phyloP scores from a whole-genome alignment of 169 alveolate species.

The Hammondia hammondi region DNA sequence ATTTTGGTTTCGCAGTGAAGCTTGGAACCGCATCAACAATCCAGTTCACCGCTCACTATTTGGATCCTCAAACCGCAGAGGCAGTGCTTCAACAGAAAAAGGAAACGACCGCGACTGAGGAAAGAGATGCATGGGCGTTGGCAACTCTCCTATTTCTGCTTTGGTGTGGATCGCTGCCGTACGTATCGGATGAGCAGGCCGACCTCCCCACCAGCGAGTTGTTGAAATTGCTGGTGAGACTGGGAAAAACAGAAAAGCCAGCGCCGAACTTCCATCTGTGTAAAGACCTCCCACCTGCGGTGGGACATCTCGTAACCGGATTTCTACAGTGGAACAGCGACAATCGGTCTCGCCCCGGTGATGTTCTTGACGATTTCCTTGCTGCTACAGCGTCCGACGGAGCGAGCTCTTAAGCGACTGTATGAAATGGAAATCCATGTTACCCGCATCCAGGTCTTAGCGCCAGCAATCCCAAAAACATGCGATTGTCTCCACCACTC shows the following conservation, averaged over 20 bases:
- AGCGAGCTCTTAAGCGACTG: too few species aligned
- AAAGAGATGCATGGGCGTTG: background rate
- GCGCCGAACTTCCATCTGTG: background rate
- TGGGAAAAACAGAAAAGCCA: background rate
- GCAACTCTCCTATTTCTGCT: background rate
- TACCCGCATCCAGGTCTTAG: too few species aligned
- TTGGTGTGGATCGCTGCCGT: background rate
- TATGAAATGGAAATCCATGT: too few species aligned
- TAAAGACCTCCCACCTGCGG: background rate
- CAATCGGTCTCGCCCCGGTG: background rate
- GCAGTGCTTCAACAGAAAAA: background rate
- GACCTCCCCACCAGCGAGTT: background rate
- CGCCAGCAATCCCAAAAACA: too few species aligned
- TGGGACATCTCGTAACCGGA: background rate
- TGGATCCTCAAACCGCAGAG: background rate
- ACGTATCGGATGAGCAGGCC: background rate
- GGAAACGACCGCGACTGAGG: too few species aligned
- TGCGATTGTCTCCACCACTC: too few species aligned
- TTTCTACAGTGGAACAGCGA: background rate
- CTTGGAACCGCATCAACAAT: background rate
- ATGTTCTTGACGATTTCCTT: background rate
- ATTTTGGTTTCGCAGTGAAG: background rate
- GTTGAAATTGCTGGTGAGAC: background rate
- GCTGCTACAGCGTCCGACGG: background rate
- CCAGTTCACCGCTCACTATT: background rate